Evolutionary conservation across 78 protist species (phyloP).

Genomic region (Chrysochromulina tobinii): DNA sequence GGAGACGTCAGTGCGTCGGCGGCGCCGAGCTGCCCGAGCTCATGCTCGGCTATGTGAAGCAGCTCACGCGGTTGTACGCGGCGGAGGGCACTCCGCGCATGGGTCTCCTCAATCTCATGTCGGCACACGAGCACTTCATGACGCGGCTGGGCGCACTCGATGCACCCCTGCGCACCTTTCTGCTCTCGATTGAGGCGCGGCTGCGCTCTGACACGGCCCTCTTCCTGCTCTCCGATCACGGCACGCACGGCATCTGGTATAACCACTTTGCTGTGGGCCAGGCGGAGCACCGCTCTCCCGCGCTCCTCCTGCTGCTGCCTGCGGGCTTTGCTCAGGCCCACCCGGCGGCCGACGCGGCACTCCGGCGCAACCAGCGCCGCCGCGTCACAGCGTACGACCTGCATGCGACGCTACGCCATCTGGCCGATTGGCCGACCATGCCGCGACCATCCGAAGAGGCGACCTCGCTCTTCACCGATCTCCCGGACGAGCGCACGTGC

Average conservation of each 20-base stretch:
- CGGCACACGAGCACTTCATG: conserved; percentile 3
- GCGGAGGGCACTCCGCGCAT: not conserved
- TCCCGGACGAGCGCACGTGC: not conserved
- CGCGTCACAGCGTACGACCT: not conserved
- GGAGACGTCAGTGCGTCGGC: not conserved
- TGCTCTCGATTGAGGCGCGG: not conserved
- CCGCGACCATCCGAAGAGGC: not conserved
- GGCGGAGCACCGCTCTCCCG: not conserved
- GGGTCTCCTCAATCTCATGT: not conserved
- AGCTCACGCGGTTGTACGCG: not conserved
- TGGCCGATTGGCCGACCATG: not conserved
- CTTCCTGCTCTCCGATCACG: not conserved
- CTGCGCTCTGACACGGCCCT: not conserved
- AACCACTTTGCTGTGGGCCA: not conserved
- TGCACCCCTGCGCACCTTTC: not conserved
- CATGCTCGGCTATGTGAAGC: not conserved
- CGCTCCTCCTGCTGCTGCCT: not conserved
- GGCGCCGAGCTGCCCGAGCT: not conserved
- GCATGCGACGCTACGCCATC: not conserved
- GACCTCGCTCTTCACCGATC: not conserved
- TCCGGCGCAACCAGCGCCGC: not conserved
- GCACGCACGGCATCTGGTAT: not conserved
- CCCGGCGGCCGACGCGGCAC: not conserved
- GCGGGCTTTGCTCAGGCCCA: not conserved
- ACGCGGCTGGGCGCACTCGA: not conserved